Conservation (phyloP, 352 stramenopile species). For the Globisporangium megalacanthum region DNA sequence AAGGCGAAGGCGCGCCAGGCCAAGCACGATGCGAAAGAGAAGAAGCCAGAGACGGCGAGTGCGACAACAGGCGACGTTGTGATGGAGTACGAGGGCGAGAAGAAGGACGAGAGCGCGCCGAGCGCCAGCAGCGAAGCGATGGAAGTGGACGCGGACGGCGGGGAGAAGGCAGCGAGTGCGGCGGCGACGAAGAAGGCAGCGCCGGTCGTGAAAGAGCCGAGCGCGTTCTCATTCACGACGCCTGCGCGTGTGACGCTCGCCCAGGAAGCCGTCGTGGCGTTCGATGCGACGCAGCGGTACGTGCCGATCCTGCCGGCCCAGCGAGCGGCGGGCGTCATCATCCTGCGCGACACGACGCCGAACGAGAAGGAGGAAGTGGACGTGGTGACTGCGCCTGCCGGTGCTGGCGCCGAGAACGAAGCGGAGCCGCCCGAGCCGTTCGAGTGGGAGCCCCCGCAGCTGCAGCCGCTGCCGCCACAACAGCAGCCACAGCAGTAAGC, state of each 20-base stretch:
- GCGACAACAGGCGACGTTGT: conserved; percentile 27
- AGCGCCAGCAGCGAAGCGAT: conserved; percentile 37
- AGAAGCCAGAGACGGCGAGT: conserved; percentile 36
- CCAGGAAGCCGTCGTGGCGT: conserved; percentile 89
- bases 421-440: conserved; percentile 94
- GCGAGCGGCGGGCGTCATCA: conserved; percentile 90
- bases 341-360: conserved; percentile 94
- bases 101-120: conserved; percentile 44
- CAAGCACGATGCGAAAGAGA: conserved; percentile 89
- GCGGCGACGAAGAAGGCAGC: conserved; percentile 29
- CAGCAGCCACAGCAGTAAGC: conserved; percentile 14
- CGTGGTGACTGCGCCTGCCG: conserved; percentile 87
- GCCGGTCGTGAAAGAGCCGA: conserved; percentile 85
- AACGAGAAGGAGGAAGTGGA: conserved; percentile 93
- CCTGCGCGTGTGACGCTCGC: conserved; percentile 91
- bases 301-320: conserved; percentile 69
- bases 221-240: conserved; percentile 91
- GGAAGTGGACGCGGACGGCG: conserved; percentile 64
- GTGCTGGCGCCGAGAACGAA: conserved; percentile 90
- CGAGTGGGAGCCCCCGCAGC: conserved; percentile 88
- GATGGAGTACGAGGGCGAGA: conserved; percentile 33
- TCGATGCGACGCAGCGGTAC: conserved; percentile 92
- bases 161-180: conserved; percentile 26
- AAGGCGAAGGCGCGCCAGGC: conserved; percentile 94
- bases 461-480: not conserved